A percentile compares a stretch with the other conserved stretches of the same genome.
Evolutionary conservation across 2,329 filamentous ascomycete species (phyloP).

Genomic region (Fusarium palustre): DNA sequence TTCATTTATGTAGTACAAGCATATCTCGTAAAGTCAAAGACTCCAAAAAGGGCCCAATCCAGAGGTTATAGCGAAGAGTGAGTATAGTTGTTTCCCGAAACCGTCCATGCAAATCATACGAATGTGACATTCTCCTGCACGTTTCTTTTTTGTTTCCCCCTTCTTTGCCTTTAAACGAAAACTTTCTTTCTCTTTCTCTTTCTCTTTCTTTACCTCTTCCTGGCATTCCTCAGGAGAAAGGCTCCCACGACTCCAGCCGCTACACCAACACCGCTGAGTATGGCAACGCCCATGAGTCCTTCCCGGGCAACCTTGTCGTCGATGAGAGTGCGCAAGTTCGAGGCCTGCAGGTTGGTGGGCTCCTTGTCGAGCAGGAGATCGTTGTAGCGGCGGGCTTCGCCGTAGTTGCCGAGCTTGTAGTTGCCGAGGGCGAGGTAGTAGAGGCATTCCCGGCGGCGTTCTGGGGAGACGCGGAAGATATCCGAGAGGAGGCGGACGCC

Average conservation of each 20-base stretch:
- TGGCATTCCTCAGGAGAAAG: slow-evolving; percentile 82
- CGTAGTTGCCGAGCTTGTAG: slow-evolving; percentile 98
- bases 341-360: slow-evolving; percentile 89
- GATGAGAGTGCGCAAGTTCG: slow-evolving; percentile 86
- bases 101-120: slow-evolving; percentile 26
- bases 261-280: slow-evolving; percentile 91
- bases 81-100: slow-evolving; percentile 28
- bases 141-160: neutral
- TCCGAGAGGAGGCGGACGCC: slow-evolving; percentile 94
- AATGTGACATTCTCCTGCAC: slow-evolving; percentile 6
- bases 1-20: slow-evolving; percentile 45
- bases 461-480: slow-evolving; percentile 93
- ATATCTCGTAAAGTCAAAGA: slow-evolving; percentile 39
- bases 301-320: slow-evolving; percentile 97
- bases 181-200: neutral
- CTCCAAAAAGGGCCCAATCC: slow-evolving; percentile 29
- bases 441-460: slow-evolving; percentile 95
- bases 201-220: slow-evolving; percentile 61
- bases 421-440: slow-evolving; percentile 98
- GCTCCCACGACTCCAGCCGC: slow-evolving; percentile 94
- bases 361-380: slow-evolving; percentile 92
- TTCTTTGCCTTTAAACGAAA: neutral
- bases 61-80: slow-evolving; percentile 28
- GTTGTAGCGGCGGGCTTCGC: slow-evolving; percentile 93
- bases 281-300: slow-evolving; percentile 92